These are phyloP conservation scores for Melaleuca alternifolia DNA, from an alignment of 345 rosid species.

Conservation along the genomic window DNA sequence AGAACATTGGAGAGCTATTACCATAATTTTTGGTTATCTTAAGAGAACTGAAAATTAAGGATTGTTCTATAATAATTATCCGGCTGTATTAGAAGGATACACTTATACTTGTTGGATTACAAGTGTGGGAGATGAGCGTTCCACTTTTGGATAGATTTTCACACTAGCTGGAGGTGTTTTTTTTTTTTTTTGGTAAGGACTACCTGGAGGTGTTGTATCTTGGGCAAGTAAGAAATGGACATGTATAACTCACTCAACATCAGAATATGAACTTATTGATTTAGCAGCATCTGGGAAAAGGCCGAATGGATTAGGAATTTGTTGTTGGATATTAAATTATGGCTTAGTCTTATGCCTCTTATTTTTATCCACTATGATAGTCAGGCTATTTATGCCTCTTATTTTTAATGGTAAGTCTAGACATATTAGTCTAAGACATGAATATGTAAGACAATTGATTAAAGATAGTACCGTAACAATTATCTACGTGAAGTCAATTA, in stretches of 20 bases:
- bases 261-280: background rate
- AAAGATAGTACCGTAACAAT: background rate
- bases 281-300: background rate
- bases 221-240: background rate
- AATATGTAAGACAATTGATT: background rate
- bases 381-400: background rate
- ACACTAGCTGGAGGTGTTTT: background rate
- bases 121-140: background rate
- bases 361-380: background rate
- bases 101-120: constrained; percentile 1
- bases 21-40: background rate
- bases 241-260: background rate
- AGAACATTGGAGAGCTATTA: background rate
- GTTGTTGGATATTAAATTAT: background rate
- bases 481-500: background rate
- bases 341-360: background rate
- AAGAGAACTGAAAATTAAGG: background rate
- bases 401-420: background rate
- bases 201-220: background rate
- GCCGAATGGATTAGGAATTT: background rate
- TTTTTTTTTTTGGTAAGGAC: too few relatives aligned
- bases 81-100: background rate
- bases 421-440: background rate
- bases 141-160: background rate
- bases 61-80: background rate